Conservation (phyloP, 495 filamentous ascomycete species). For the Chaetomium fimeti region DNA sequence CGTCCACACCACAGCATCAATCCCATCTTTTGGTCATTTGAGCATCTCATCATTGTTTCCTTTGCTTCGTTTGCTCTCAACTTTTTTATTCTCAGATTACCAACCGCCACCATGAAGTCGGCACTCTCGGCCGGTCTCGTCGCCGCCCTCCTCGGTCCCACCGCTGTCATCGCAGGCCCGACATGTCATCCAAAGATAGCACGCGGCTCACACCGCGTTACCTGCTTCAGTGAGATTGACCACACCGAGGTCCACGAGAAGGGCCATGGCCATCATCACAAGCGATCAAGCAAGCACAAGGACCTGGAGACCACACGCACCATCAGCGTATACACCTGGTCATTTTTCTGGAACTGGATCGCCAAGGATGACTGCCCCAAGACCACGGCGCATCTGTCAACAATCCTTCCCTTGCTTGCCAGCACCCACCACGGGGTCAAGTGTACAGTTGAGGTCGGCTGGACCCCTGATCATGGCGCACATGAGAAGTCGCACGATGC, state of each 20-base stretch:
- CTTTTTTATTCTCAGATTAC: background rate
- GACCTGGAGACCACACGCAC: background rate
- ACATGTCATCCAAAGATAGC: slow-evolving; percentile 7
- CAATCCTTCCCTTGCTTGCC: slow-evolving; percentile 5
- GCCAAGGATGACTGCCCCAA: slow-evolving; percentile 13
- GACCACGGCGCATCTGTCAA: background rate
- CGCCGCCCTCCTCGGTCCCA: slow-evolving; percentile 9
- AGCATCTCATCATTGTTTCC: background rate
- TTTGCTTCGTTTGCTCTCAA: slow-evolving; percentile 10
- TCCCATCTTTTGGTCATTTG: slow-evolving; percentile 7
- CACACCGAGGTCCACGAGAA: background rate
- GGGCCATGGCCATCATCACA: background rate
- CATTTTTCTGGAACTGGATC: slow-evolving; percentile 22
- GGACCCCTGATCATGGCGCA: slow-evolving; percentile 6
- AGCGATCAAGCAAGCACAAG: background rate
- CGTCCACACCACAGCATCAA: background rate
- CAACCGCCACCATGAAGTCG: slow-evolving; percentile 11
- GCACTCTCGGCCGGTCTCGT: slow-evolving; percentile 14
- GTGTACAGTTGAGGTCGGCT: slow-evolving; percentile 9
- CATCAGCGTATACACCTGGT: slow-evolving; percentile 4
- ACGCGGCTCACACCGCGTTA: slow-evolving; percentile 15
- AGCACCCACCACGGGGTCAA: slow-evolving; percentile 1
- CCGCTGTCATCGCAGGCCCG: background rate
- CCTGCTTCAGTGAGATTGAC: slow-evolving; percentile 4
- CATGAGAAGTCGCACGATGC: background rate